Conservation (phyloP, 495 filamentous ascomycete genomes). For the Xylaria acuta region DNA sequence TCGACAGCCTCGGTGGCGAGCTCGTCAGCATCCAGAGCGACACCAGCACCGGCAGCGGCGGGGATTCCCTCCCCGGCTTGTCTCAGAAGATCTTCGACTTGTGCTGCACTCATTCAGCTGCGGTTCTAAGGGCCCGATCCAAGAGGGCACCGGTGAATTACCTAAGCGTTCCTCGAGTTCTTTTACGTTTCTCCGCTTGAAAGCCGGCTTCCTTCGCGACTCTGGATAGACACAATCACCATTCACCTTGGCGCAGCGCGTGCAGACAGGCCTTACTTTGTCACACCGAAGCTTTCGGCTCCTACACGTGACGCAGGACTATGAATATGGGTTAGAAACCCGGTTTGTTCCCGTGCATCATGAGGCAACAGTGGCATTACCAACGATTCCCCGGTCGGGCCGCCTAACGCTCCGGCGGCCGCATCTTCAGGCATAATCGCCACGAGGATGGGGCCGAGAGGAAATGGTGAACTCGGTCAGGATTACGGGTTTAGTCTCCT, state of each 20-base stretch:
- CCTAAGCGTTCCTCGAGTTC: slow-evolving; percentile 82
- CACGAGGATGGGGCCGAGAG: neutral
- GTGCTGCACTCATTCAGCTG: slow-evolving; percentile 41
- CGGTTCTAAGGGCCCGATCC: neutral
- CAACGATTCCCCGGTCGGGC: slow-evolving; percentile 35
- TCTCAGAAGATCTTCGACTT: slow-evolving; percentile 54
- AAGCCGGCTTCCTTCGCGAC: slow-evolving; percentile 82
- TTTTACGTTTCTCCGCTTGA: slow-evolving; percentile 87
- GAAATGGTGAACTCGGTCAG: neutral
- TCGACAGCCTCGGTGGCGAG: slow-evolving; percentile 9
- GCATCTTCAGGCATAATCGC: slow-evolving; percentile 36
- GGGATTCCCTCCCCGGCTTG: slow-evolving; percentile 36
- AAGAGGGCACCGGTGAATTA: slow-evolving; percentile 41
- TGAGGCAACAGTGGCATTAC: slow-evolving; percentile 26
- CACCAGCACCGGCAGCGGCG: neutral
- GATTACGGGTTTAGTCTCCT: neutral
- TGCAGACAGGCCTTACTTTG: slow-evolving; percentile 70
- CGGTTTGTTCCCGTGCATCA: slow-evolving; percentile 14
- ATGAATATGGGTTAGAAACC: slow-evolving; percentile 18
- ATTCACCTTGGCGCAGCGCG: slow-evolving; percentile 71
- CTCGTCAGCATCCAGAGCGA: neutral
- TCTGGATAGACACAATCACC: slow-evolving; percentile 84
- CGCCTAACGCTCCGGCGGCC: slow-evolving; percentile 18
- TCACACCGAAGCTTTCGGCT: slow-evolving; percentile 72
- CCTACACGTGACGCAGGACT: slow-evolving; percentile 55